Evolutionary conservation across 805 yeast species (phyloP), one percentile per base, ranked within the genome.

Genomic region (Soucietia sequanensis): DNA sequence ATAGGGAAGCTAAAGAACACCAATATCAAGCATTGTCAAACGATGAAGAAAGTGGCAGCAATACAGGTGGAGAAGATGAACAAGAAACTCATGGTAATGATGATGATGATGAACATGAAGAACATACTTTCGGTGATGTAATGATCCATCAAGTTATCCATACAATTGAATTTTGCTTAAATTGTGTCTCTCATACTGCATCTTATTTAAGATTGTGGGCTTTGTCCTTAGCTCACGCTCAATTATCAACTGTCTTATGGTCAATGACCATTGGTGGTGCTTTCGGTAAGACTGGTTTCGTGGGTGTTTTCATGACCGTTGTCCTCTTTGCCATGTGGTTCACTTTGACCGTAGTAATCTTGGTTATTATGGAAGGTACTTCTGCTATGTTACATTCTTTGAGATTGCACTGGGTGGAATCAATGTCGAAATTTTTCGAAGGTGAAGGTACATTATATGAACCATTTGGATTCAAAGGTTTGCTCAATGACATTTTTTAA

Each of bases 321-420:
- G 55, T 76, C 18, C 58, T 83, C 35, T 83, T 82, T 62, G 84
- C 79, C 20, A 74, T 82, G 78, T 83, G 90, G 90, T 82, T 83
- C 56, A 72, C 75, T 5, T 65, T 83, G 46, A 81, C 89, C 0
- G 81, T 80, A 24, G 72, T 78, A 46, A 79, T 83, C 27, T 64
- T 83, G 53, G 89, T 83, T 31, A 67, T 80, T 31, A 83, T 83
- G 90, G 90, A 83, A 61, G 90, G 90, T 37, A 83, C 89, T 0
- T 80, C 87, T n/a, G 89, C 89, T 14, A 83, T 83, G 90, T 66
- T 83, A 50, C 90, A 83, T 56, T 76, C 85, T 11, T 70, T 83
- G 50, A 75, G 90, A 62, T 66, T 83, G 48, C 90, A 83, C 53
- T 83, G 90, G 90, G 89, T 83, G 35, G 90, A 83, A 53, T 77